phyloP scores from a whole-genome alignment of 2,329 filamentous ascomycete species.

The Fusarium sp. region DNA sequence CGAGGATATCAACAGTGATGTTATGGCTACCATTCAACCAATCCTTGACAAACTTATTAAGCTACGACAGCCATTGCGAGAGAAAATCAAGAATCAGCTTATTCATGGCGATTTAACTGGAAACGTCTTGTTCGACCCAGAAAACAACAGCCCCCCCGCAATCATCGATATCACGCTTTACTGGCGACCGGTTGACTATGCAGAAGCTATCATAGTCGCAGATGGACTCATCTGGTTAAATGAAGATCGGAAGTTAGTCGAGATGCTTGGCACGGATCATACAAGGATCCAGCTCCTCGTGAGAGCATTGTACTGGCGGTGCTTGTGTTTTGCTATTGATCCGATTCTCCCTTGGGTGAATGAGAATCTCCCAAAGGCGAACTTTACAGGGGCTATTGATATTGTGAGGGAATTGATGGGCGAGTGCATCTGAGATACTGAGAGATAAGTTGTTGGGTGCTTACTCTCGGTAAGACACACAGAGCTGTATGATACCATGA shows the following conservation, averaged over 20 bases:
- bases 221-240: conserved; percentile 6
- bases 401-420: not conserved
- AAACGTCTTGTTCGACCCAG: conserved; percentile 1
- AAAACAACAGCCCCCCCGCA: not conserved
- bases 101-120: conserved; percentile 17
- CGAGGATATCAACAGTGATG: not conserved
- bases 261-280: not conserved
- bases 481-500: no score
- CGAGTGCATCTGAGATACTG: not conserved
- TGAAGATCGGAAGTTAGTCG: not conserved
- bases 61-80: not conserved
- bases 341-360: conserved; percentile 4
- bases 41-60: not conserved
- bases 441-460: no score
- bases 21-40: not conserved
- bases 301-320: conserved; percentile 21
- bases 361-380: not conserved
- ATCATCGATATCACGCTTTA: conserved; percentile 21
- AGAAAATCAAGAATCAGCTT: not conserved
- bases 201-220: conserved; percentile 14
- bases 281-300: not conserved
- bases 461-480: no score
- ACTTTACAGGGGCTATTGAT: not conserved
- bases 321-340: conserved; percentile 20
- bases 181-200: conserved; percentile 8